Base-by-base conservation (phyloP, 1,284 basidiomycete species). In the Boletus albobrunnescens region DNA sequence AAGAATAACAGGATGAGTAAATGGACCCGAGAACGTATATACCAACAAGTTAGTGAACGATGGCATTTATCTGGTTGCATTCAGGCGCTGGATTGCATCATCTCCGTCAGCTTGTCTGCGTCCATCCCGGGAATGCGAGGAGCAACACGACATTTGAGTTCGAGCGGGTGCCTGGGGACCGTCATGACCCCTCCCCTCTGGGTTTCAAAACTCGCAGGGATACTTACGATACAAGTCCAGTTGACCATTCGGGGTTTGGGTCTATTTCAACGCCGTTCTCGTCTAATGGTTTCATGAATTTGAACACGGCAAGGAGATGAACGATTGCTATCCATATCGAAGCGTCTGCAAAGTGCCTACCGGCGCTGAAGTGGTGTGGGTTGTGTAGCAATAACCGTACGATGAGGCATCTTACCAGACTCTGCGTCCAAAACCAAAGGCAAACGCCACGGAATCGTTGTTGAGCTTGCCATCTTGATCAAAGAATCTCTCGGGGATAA, bases 361-460 rank as follows among this genome's bases (percentile, higher is more conserved):
- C 64, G 19, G 53, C 57, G 19, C 61, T 64, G 19, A 14, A 16
- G 36, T 30, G 35, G 41, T 12, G 5, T 56, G 4, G 58, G 49
- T 17, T n/a, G 22, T 17, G 11, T 19, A 7, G 4, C 22, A 9
- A 41, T 20, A 10, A 39, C 14, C 26, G 30, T 19, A 33, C 1
- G 14, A 27, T 31, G 11, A 40, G 6, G 3, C 28, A 20, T 41
- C 59, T 51, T 47, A 27, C 63, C 60, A 68, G 27, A 59, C 44
- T 52, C 62, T 58, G 24, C 65, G 65, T 38, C 62, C 62, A 16
- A 64, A 68, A 26, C 62, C 62, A n/a, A 64, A 68, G 19, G 49
- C 39, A 6, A 64, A 41, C 6, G 45, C 44, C 14, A 63, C 37
- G 32, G 39, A 44, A 41, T 68, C 64, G n/a, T 54, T 19, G n/a